Evolutionary conservation across 352 stramenopile genomes (phyloP).

Genomic region (Globisporangium apiculatum): DNA sequence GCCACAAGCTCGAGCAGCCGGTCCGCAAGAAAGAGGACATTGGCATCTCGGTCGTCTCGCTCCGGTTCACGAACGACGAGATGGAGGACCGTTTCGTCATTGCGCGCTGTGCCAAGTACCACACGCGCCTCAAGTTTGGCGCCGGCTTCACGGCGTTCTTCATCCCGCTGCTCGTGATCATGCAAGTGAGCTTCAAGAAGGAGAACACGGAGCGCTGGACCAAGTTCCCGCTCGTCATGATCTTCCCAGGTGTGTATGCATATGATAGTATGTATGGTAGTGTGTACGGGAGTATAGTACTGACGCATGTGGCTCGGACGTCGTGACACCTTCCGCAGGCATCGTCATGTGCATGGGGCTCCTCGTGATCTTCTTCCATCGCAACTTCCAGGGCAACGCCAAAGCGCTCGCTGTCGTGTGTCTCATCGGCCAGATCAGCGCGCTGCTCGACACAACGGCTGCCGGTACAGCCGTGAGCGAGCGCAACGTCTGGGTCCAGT

Average conservation of each 20-base stretch:
- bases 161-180: constrained; percentile 80
- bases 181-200: constrained; percentile 82
- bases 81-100: constrained; percentile 60
- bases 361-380: constrained; percentile 53
- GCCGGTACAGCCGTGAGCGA: constrained; percentile 69
- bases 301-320: not conserved
- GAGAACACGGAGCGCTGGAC: constrained; percentile 62
- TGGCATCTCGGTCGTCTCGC: constrained; percentile 61
- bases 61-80: constrained; percentile 59
- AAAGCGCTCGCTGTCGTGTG: constrained; percentile 52
- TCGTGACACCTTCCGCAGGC: constrained; percentile 10
- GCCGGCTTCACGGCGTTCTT: constrained; percentile 73
- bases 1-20: constrained; percentile 14
- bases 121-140: constrained; percentile 64
- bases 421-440: constrained; percentile 64
- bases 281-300: not conserved
- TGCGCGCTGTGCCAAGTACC: constrained; percentile 55
- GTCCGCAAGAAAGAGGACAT: constrained; percentile 70
- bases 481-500: constrained; percentile 82
- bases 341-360: constrained; percentile 74
- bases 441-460: constrained; percentile 65
- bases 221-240: constrained; percentile 63
- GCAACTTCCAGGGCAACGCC: constrained; percentile 52
- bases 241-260: constrained; percentile 46
- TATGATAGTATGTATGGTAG: not conserved